These are phyloP conservation scores for Coemansia sp. DNA, from an alignment of 192 early-diverging fungal genomes.

Conservation along the genomic window DNA sequence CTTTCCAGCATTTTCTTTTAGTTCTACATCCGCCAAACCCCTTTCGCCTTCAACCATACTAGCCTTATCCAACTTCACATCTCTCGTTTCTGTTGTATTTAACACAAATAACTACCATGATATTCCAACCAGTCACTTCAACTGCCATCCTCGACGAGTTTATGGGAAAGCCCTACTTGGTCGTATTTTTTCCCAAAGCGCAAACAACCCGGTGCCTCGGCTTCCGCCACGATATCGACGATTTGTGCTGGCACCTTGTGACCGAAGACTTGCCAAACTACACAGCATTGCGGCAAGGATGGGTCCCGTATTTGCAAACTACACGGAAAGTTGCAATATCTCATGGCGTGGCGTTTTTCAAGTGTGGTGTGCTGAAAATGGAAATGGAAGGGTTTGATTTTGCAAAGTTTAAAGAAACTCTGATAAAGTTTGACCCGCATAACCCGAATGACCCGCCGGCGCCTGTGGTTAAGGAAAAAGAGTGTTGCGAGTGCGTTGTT, in stretches of 20 bases:
- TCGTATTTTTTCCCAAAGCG: constrained; percentile 14
- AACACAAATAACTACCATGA: not conserved
- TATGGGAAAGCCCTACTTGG: constrained; percentile 11
- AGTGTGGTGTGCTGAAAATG: constrained; percentile 11
- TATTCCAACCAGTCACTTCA: constrained; percentile 9
- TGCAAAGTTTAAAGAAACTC: constrained; percentile 3
- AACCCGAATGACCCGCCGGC: not conserved
- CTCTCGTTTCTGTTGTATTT: too few relatives aligned
- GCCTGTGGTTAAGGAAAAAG: not conserved
- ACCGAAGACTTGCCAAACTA: not conserved
- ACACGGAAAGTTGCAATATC: constrained; percentile 1
- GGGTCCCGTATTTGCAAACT: constrained; percentile 6
- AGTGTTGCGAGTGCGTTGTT: constrained; percentile 11
- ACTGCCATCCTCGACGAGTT: constrained; percentile 11
- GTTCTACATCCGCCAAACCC: too few relatives aligned
- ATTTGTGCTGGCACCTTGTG: constrained; percentile 13
- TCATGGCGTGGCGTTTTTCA: constrained; percentile 24
- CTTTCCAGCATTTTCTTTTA: too few relatives aligned
- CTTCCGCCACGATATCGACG: constrained; percentile 6
- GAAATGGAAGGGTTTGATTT: constrained; percentile 17
- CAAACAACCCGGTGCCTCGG: not conserved
- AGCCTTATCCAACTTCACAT: too few relatives aligned
- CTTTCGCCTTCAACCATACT: too few relatives aligned
- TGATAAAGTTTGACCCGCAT: constrained; percentile 13
- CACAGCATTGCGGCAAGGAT: constrained; percentile 7